Base-by-base conservation (phyloP, 345 rosid genomes). In the Hevea brasiliensis region DNA sequence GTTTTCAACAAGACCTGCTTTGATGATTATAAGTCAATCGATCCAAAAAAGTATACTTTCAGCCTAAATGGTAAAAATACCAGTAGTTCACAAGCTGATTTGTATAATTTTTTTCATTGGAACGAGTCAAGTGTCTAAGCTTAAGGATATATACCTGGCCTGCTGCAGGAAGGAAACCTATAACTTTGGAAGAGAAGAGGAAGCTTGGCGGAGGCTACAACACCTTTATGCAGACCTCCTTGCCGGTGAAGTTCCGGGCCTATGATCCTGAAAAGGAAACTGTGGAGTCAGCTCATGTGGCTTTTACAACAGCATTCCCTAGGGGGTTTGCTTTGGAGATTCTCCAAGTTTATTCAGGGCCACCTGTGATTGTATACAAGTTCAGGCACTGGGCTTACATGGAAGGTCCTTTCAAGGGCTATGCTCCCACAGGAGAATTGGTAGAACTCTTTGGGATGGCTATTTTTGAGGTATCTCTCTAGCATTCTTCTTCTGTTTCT, bases 351-450 rank as follows among this genome's bases (percentile, higher is more conserved):
- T 87, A 82, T 60, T 68, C 87, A 3, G 91, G 94, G 0, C 90
- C 94, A 0, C 91, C 90, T 0, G 41, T 41, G 65, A 86, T 89
- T 21, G 74, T 72, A 0, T 89, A 81, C 87, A 89, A 89, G 85
- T 89, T 89, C 85, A 85, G 94, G 78, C 91, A 89, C 81, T 87
- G 94, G 90, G 94, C 87, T 35, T 81, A 79, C 53, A 87, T 76
- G 91, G 94, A 89, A 69, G 94, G 94, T 58, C 91, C 94, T 65
- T 89, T 86, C 82, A 89, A 87, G 74, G 89, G 88, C 42, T 77
- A 84, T 53, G 79, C 87, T 21, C 87, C 93, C 0, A 89, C 90
- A 0, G 89, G 85, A 7, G 89, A 89, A 29, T 15, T 83, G 70
- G 83, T 85, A 0, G 72, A 87, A 66, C 51, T 84, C 54, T 73